Evolutionary conservation across 371 early-diverging fungal genomes (phyloP).

Genomic region (Mortierella sp.): DNA sequence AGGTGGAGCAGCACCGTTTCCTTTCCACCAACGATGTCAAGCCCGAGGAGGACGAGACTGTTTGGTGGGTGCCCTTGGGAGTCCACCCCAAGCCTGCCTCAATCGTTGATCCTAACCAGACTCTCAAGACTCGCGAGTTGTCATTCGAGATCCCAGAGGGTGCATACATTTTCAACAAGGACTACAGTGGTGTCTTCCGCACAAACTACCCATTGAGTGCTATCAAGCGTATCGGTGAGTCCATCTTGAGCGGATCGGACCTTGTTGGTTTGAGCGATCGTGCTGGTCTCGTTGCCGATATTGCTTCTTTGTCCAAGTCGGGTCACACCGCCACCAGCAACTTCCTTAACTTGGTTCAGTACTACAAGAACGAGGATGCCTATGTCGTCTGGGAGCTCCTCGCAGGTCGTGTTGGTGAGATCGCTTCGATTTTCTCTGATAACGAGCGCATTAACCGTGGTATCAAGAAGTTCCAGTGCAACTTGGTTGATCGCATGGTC

Average conservation of each 20-base stretch:
- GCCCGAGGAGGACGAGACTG: constrained; percentile 69
- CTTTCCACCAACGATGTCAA: constrained; percentile 77
- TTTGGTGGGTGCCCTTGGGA: constrained; percentile 82
- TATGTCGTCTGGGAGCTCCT: constrained; percentile 64
- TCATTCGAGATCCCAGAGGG: constrained; percentile 44
- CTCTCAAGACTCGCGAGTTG: constrained; percentile 51
- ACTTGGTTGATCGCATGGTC: constrained; percentile 63
- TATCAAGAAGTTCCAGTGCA: constrained; percentile 56
- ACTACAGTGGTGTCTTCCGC: constrained; percentile 73
- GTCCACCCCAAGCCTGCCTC: constrained; percentile 40
- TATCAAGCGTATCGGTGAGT: constrained; percentile 56
- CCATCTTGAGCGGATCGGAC: constrained; percentile 54
- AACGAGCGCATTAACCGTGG: constrained; percentile 51
- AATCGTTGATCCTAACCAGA: constrained; percentile 40
- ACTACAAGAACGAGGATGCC: constrained; percentile 64
- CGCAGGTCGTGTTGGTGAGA: constrained; percentile 56
- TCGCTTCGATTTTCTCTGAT: constrained; percentile 55
- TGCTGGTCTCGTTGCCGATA: constrained; percentile 70
- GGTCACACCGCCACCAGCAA: constrained; percentile 66
- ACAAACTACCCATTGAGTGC: constrained; percentile 66
- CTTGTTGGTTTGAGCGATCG: constrained; percentile 62
- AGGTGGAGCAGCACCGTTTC: constrained; percentile 79
- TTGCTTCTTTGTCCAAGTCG: constrained; percentile 68
- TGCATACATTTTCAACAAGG: constrained; percentile 71
- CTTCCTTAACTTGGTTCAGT: constrained; percentile 63